These are phyloP conservation scores for Ceratocystis alfenasii DNA, from an alignment of 2,329 filamentous ascomycete genomes.

Conservation along the genomic window DNA sequence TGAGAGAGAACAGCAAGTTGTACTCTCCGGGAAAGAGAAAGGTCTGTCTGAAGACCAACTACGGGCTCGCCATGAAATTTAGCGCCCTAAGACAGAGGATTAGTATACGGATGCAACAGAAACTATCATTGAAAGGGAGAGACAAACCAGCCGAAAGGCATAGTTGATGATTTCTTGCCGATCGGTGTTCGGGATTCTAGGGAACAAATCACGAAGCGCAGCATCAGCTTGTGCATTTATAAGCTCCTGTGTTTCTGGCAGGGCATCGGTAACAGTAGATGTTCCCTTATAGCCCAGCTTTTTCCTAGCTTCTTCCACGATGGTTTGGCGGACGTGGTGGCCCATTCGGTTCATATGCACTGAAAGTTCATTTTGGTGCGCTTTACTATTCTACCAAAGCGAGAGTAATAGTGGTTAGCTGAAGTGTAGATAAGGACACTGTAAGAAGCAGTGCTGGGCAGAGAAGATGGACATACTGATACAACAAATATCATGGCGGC, in stretches of 20 bases:
- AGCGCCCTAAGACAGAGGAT: constrained; percentile 33
- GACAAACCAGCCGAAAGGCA: constrained; percentile 49
- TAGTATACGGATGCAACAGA: neutral
- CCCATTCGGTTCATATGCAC: constrained; percentile 48
- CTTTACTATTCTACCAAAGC: constrained; percentile 28
- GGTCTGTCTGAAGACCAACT: constrained; percentile 45
- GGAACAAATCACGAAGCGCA: constrained; percentile 51
- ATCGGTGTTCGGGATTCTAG: constrained; percentile 53
- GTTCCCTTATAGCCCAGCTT: constrained; percentile 25
- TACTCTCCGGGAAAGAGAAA: constrained; percentile 49
- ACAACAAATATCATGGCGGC: constrained; percentile 56
- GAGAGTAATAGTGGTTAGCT: constrained; percentile 4
- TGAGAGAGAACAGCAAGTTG: constrained; percentile 55
- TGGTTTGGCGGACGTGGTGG: constrained; percentile 47
- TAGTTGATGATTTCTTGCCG: constrained; percentile 50
- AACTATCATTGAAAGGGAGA: neutral
- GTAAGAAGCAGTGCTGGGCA: constrained; percentile 3
- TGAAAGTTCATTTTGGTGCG: constrained; percentile 32
- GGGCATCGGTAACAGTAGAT: constrained; percentile 39
- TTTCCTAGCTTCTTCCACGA: constrained; percentile 44
- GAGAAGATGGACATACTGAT: constrained; percentile 37
- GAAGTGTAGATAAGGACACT: neutral
- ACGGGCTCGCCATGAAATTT: constrained; percentile 42
- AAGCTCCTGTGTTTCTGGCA: constrained; percentile 46
- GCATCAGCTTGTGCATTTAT: constrained; percentile 52